Conservation (phyloP, 306 rosid species). For the Pyrus betulifolia region DNA sequence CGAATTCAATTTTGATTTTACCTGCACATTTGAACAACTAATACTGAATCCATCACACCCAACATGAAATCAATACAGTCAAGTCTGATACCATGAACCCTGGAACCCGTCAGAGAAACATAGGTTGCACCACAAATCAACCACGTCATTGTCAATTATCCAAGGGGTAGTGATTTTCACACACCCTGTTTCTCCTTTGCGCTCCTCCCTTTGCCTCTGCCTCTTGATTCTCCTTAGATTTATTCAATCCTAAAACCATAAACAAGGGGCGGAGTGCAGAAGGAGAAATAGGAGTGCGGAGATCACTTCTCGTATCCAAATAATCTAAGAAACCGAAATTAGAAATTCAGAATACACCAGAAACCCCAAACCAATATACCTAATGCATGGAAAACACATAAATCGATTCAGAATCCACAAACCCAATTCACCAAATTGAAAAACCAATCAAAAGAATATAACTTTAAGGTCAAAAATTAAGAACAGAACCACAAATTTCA, state of each 20-base stretch:
- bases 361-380: neutral
- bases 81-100: neutral
- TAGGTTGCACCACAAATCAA: neutral
- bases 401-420: neutral
- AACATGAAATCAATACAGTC: slow-evolving; percentile 6
- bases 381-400: neutral
- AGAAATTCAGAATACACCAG: neutral
- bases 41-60: slow-evolving; percentile 15
- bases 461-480: neutral
- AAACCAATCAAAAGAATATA: neutral
- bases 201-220: neutral
- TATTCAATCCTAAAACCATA: neutral
- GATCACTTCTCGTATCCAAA: neutral
- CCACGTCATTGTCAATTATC: slow-evolving; percentile 12
- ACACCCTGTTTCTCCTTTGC: neutral
- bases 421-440: slow-evolving; percentile 5
- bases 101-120: neutral
- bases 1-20: slow-evolving; percentile 42
- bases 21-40: slow-evolving; percentile 45
- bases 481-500: neutral
- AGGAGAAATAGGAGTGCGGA: neutral
- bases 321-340: neutral
- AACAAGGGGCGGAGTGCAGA: neutral
- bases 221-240: neutral
- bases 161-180: neutral